Evolutionary conservation across 2,329 filamentous ascomycete genomes (phyloP).

Genomic region (Cytospora schulzeri): DNA sequence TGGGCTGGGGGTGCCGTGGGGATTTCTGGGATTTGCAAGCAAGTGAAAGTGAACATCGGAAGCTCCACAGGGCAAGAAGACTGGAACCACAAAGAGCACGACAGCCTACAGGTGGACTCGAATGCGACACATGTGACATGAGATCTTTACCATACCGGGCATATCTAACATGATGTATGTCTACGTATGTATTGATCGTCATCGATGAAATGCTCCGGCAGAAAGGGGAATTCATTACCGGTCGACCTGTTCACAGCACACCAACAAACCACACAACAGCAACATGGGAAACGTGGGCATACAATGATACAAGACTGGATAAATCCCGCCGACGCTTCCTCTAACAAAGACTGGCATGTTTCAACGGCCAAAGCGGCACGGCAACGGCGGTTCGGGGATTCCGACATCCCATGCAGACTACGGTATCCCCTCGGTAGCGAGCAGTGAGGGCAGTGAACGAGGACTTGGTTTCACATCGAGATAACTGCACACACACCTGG

Average conservation of each 20-base stretch:
- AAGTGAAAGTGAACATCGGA: no score
- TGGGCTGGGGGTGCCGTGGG: no score
- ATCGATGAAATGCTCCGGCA: background rate
- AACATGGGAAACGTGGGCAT: background rate
- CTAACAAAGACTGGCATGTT: no score
- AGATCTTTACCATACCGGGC: background rate
- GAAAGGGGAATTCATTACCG: background rate
- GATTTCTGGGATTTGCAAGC: background rate
- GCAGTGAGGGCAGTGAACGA: background rate
- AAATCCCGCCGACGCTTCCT: background rate
- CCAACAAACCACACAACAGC: no score
- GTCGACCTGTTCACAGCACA: no score
- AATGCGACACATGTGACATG: background rate
- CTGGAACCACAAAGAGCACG: no score
- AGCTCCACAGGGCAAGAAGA: no score
- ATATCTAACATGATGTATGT: background rate
- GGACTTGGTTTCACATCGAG: no score
- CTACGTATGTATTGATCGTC: background rate
- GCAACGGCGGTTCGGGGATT: background rate
- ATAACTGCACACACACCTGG: no score
- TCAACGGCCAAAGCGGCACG: background rate
- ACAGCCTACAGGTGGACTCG: conserved; percentile 7
- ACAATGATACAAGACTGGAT: background rate
- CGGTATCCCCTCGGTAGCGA: no score
- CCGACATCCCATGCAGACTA: background rate